These are phyloP conservation scores for Paspalum notatum DNA, from an alignment of 176 grass and related monocot genomes.

Conservation along the genomic window DNA sequence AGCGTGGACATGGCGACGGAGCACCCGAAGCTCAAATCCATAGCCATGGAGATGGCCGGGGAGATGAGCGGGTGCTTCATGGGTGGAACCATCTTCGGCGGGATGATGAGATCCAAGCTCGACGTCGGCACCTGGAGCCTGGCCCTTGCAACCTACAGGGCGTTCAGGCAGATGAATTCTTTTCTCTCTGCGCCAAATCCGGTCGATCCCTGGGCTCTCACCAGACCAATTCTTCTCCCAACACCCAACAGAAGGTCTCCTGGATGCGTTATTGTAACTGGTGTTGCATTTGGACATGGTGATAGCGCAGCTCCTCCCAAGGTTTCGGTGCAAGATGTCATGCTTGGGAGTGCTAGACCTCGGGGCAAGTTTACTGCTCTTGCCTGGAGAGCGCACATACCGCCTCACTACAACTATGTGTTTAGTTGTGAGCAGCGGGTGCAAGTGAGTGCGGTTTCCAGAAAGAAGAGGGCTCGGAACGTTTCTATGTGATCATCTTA, in stretches of 20 bases:
- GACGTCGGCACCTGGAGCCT: not conserved
- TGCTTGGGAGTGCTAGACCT: not conserved
- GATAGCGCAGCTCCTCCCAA: not conserved
- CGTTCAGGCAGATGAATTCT: not conserved
- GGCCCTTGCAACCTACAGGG: not conserved
- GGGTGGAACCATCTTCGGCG: conserved; percentile 1
- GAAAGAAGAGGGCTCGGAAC: not conserved
- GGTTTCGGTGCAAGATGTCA: not conserved
- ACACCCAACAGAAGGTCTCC: not conserved
- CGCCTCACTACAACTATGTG: not conserved
- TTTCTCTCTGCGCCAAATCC: not conserved
- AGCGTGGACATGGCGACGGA: not conserved
- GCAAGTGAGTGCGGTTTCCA: not conserved
- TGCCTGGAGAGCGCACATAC: not conserved
- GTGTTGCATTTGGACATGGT: not conserved
- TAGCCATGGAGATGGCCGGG: not conserved
- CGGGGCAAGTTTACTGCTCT: not conserved
- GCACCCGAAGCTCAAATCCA: conserved; percentile 5
- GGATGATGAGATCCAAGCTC: not conserved
- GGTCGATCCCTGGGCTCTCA: not conserved
- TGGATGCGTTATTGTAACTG: not conserved
- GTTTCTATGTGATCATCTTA: not conserved
- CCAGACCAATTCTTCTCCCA: not conserved
- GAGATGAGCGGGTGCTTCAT: conserved; percentile 9
- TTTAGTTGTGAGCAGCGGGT: not conserved